Evolutionary conservation across 805 yeast genomes (phyloP).

Genomic region (Candida cerambycidarum): DNA sequence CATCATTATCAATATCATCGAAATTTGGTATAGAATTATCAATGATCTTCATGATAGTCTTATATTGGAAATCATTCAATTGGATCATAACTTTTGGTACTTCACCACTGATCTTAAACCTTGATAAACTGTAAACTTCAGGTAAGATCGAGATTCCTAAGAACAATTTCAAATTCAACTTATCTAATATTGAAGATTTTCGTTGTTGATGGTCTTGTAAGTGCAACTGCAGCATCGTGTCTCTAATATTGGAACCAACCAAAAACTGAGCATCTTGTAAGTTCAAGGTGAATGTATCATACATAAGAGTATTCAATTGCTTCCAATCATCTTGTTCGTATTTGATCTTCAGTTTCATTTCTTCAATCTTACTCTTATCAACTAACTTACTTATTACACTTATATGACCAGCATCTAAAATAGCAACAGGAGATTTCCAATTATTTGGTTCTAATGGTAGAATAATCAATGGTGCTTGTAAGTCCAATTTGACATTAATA

Average conservation of each 20-base stretch:
- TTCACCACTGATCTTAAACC: conserved; percentile 70
- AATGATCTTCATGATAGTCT: conserved; percentile 76
- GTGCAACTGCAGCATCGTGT: conserved; percentile 74
- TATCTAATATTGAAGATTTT: conserved; percentile 68
- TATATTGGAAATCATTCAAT: conserved; percentile 87
- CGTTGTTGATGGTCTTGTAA: conserved; percentile 32
- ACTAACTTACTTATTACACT: conserved; percentile 79
- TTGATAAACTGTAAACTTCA: conserved; percentile 69
- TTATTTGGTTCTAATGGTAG: conserved; percentile 78
- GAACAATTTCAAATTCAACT: conserved; percentile 67
- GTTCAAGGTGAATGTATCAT: conserved; percentile 77
- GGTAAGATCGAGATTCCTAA: conserved; percentile 87
- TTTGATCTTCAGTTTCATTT: conserved; percentile 60
- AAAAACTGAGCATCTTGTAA: conserved; percentile 85
- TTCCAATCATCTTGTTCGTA: conserved; percentile 74
- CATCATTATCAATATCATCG: conserved; percentile 33
- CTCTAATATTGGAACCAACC: conserved; percentile 78
- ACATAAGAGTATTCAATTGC: conserved; percentile 74
- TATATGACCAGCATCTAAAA: conserved; percentile 95
- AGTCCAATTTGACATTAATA: conserved; percentile 75
- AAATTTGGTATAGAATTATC: conserved; percentile 64
- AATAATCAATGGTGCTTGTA: conserved; percentile 90
- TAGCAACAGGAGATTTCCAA: conserved; percentile 84
- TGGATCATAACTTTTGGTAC: conserved; percentile 71
- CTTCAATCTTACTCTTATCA: conserved; percentile 63